phyloP scores from a whole-genome alignment of 495 filamentous ascomycete species.

The Penicillium alfredii region DNA sequence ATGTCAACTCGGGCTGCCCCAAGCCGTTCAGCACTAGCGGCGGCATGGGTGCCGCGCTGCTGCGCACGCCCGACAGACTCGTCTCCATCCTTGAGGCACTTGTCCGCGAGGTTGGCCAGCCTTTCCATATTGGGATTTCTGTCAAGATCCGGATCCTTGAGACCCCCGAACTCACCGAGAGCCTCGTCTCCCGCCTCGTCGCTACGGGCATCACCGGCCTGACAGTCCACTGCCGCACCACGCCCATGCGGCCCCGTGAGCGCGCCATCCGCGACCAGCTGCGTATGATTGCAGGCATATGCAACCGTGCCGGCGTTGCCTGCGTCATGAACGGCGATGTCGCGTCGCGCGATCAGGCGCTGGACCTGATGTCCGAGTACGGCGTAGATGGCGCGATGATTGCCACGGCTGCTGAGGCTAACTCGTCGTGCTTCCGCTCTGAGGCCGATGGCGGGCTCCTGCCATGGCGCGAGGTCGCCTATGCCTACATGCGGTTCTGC shows the following conservation, averaged over 20 bases:
- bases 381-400: constrained; percentile 96
- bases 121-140: constrained; percentile 79
- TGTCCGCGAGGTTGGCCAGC: constrained; percentile 67
- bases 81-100: constrained; percentile 74
- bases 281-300: constrained; percentile 69
- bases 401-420: constrained; percentile 81
- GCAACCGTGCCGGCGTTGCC: constrained; percentile 74
- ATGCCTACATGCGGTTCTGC: constrained; percentile 62
- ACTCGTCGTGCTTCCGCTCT: constrained; percentile 74
- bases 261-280: constrained; percentile 81
- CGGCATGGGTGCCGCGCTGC: constrained; percentile 91
- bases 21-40: constrained; percentile 89
- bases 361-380: constrained; percentile 62
- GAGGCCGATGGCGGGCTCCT: constrained; percentile 57
- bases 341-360: constrained; percentile 57
- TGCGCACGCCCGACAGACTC: constrained; percentile 75
- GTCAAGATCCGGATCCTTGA: constrained; percentile 93
- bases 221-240: constrained; percentile 93
- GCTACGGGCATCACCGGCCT: constrained; percentile 84
- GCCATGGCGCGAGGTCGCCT: constrained; percentile 68
- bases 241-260: constrained; percentile 88
- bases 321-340: constrained; percentile 96
- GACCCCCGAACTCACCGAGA: constrained; percentile 62
- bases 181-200: constrained; percentile 66
- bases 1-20: constrained; percentile 94